A percentile compares a stretch with the other conserved stretches of the same genome.
phyloP scores from a whole-genome alignment of 2,329 filamentous ascomycete genomes.

The Pseudogymnoascus sp. region DNA sequence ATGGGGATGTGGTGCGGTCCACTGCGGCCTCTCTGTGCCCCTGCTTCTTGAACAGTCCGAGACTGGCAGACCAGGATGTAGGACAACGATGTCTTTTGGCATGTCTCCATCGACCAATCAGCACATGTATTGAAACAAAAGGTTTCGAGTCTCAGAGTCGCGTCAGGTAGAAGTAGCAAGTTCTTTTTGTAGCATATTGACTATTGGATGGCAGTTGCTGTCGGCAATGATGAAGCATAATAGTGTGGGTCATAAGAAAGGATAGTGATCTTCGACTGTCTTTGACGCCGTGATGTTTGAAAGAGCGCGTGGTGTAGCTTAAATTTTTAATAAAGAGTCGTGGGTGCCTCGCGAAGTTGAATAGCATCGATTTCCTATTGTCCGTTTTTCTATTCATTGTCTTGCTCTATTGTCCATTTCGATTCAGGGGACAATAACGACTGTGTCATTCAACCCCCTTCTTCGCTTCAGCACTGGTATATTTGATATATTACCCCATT shows the following conservation, averaged over 20 bases:
- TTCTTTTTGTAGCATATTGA: neutral
- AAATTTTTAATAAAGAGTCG: constrained; percentile 4
- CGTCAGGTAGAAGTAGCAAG: neutral
- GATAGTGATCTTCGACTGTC: neutral
- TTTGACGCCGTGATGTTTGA: neutral
- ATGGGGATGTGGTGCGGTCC: neutral
- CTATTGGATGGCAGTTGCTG: neutral
- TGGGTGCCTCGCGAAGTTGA: constrained; percentile 1
- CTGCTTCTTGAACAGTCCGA: neutral
- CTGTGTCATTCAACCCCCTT: neutral
- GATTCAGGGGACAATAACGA: constrained; percentile 4
- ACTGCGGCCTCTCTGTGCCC: neutral
- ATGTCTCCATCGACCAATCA: neutral
- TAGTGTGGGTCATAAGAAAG: neutral
- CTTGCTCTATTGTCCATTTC: neutral
- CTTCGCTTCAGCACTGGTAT: neutral
- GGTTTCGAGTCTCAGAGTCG: constrained; percentile 6
- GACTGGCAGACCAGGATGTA: neutral
- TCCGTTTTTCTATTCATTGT: neutral
- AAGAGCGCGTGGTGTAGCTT: neutral
- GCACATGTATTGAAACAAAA: neutral
- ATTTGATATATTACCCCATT: constrained; percentile 8
- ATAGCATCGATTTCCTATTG: constrained; percentile 4
- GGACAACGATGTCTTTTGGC: neutral
- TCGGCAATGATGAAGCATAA: neutral